These are phyloP conservation scores for Crepidotus variabilis DNA, from an alignment of 768 basidiomycete genomes.

Conservation along the genomic window DNA sequence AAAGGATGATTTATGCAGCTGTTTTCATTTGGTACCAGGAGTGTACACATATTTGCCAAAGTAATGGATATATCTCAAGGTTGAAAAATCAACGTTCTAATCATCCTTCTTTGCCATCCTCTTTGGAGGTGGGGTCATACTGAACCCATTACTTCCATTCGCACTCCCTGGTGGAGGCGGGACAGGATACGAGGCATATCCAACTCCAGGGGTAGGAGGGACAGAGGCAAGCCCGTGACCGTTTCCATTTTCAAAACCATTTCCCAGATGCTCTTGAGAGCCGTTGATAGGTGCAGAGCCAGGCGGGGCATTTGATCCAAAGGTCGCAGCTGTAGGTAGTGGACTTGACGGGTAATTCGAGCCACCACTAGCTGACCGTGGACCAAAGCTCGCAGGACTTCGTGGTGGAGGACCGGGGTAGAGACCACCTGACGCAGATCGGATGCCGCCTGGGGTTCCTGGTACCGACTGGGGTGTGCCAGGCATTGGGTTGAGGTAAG, in stretches of 20 bases:
- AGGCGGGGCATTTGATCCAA: background rate
- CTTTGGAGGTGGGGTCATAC: slow-evolving; percentile 19
- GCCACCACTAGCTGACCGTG: slow-evolving; percentile 6
- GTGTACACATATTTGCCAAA: background rate
- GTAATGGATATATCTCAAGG: background rate
- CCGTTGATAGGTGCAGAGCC: background rate
- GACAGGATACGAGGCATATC: slow-evolving; percentile 29
- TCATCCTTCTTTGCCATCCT: slow-evolving; percentile 34
- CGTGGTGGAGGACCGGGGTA: slow-evolving; percentile 12
- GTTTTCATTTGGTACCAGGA: background rate
- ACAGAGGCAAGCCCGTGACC: slow-evolving; percentile 20
- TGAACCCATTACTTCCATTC: slow-evolving; percentile 21
- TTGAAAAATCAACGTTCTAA: slow-evolving; percentile 12
- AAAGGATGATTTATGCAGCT: background rate
- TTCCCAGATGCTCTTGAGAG: slow-evolving; percentile 7
- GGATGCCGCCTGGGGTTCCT: slow-evolving; percentile 8
- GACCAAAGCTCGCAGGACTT: slow-evolving; percentile 6
- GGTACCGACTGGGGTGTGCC: background rate
- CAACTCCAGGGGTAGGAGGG: slow-evolving; percentile 29
- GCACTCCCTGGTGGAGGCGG: slow-evolving; percentile 27
- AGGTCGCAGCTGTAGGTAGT: slow-evolving; percentile 6
- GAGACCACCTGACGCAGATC: slow-evolving; percentile 9
- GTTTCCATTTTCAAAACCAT: slow-evolving; percentile 15
- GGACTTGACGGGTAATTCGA: slow-evolving; percentile 4
- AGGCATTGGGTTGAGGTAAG: slow-evolving; percentile 21